These are phyloP conservation scores for Clitocybe nebularis DNA, from an alignment of 1,284 basidiomycete species.

Conservation along the genomic window DNA sequence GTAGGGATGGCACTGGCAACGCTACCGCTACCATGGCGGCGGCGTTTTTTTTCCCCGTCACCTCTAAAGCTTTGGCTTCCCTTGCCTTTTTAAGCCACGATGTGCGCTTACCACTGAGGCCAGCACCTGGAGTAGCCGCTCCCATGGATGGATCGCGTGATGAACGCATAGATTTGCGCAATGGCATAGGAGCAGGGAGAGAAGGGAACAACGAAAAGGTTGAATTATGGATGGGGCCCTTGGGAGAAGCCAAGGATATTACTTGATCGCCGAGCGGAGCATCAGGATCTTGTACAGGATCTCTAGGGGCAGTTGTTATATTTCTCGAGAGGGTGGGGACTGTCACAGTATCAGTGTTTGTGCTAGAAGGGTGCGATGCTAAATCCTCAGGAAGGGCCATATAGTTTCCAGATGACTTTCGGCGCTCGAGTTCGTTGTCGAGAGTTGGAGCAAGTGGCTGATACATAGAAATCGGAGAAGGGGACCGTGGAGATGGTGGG, in stretches of 20 bases:
- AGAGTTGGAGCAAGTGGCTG: no score
- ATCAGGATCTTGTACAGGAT: constrained; percentile 12
- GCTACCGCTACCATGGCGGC: constrained; percentile 15
- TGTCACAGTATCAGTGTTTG: no score
- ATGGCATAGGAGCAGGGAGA: constrained; percentile 61
- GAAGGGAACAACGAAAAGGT: constrained; percentile 40
- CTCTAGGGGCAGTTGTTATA: background rate
- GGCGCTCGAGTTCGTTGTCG: no score
- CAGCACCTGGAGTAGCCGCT: constrained; percentile 38
- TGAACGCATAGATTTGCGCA: constrained; percentile 61
- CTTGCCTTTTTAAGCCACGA: constrained; percentile 77
- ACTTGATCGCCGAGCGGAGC: constrained; percentile 27
- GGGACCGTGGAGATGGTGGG: background rate
- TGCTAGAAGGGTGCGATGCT: no score
- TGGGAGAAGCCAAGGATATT: constrained; percentile 15
- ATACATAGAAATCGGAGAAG: background rate
- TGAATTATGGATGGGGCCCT: constrained; percentile 20
- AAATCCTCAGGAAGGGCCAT: no score
- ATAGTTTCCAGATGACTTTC: no score
- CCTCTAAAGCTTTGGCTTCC: constrained; percentile 69
- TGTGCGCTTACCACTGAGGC: constrained; percentile 54
- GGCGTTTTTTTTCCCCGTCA: constrained; percentile 38
- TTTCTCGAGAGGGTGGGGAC: no score
- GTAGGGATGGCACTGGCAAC: constrained; percentile 11
- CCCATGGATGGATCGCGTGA: constrained; percentile 42